Percentiles rank a stretch among this genome's conserved stretches.
Evolutionary conservation across 805 yeast species (phyloP).

Genomic region (Sporopachydermia lactativora): DNA sequence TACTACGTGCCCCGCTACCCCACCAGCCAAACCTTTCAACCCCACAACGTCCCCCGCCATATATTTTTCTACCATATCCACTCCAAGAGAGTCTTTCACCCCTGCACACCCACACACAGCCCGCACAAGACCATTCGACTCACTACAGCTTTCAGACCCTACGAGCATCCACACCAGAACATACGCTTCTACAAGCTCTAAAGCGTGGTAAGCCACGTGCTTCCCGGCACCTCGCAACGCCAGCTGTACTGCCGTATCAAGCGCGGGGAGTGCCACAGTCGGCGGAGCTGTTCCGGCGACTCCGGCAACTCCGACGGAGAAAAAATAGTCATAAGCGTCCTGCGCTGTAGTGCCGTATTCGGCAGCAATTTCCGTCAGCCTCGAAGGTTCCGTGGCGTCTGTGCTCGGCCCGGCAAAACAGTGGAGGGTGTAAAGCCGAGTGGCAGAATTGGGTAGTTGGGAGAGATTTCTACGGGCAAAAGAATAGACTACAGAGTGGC

Average conservation of each 20-base stretch:
- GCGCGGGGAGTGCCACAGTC: background rate
- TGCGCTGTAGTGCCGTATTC: background rate
- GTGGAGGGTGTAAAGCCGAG: background rate
- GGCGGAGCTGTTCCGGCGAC: background rate
- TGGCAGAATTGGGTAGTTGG: background rate
- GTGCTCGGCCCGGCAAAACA: background rate
- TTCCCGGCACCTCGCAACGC: background rate
- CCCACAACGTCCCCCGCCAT: background rate
- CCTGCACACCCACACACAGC: background rate
- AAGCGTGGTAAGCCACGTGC: background rate
- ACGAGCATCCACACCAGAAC: background rate
- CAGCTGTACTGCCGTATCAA: background rate
- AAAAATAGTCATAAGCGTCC: background rate
- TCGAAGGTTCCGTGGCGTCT: background rate
- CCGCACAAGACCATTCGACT: background rate
- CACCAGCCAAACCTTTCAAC: background rate
- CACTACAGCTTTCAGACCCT: background rate
- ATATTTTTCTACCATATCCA: background rate
- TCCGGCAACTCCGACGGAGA: background rate
- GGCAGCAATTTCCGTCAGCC: background rate
- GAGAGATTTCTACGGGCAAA: background rate
- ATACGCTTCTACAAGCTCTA: background rate
- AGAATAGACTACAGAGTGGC: background rate
- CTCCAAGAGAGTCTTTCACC: background rate
- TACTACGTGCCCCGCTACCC: background rate